Evolutionary conservation across 495 filamentous ascomycete species (phyloP).

Genomic region (Tuber brumale): DNA sequence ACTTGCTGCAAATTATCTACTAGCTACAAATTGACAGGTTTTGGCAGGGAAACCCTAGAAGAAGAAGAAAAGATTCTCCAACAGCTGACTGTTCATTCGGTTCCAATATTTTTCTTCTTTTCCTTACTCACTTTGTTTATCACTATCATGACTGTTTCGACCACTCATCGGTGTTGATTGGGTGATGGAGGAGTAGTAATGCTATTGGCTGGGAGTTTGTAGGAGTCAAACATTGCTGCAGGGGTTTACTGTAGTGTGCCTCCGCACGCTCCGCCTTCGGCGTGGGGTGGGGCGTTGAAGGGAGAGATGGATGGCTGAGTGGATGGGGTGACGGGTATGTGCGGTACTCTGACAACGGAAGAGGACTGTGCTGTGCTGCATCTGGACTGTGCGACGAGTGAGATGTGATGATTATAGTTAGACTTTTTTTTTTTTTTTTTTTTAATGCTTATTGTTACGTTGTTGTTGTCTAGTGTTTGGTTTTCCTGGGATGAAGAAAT

Average conservation of each 20-base stretch:
- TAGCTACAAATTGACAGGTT: background rate
- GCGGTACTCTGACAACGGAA: background rate
- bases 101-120: too few species aligned
- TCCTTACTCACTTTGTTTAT: too few species aligned
- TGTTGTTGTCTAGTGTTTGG: background rate
- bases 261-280: background rate
- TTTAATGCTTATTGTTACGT: background rate
- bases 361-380: background rate
- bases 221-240: background rate
- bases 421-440: background rate
- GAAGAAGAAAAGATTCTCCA: background rate
- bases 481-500: background rate
- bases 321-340: background rate
- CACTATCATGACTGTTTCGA: background rate
- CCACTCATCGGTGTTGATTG: background rate
- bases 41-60: background rate
- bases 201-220: background rate
- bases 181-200: background rate
- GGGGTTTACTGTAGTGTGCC: background rate
- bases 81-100: background rate
- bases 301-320: background rate
- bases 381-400: background rate
- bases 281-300: background rate
- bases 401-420: background rate
- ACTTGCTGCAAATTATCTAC: background rate